Evolutionary conservation across 2,329 filamentous ascomycete species (phyloP), one percentile per base, ranked within the genome.

Genomic region (Claviceps paspali): DNA sequence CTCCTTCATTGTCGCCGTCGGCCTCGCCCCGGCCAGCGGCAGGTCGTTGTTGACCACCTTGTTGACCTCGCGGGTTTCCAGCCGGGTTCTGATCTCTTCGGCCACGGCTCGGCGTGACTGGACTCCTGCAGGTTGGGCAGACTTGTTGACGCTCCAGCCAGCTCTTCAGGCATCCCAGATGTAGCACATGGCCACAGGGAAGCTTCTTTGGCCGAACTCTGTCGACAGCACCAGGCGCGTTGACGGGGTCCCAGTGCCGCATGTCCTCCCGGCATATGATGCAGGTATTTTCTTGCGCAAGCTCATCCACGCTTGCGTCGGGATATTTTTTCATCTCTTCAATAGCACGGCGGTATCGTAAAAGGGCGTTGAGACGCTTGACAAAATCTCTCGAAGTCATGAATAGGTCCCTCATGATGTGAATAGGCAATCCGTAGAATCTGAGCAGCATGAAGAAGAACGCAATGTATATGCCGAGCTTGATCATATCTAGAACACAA

Each of bases 191-290:
- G 4, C 88, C 87, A 57, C 91, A 98, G 0, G 91, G 91, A 8
- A 98, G 70, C 60, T 94, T 96, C 65, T 98, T 98, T 6, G 91
- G 85, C 15, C 91, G 73, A 39, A 82, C 72, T 38, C 88, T 74
- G 52, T 96, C 86, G 41, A 92, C 79, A 39, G 81, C 68, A n/a
- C 74, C 79, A 67, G 47, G 73, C 63, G 54, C 73, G 61, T 60
- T 55, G 5, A 45, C 52, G 1, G 66, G 61, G 40, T 73, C 60
- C 82, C 85, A 94, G 2, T 80, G 76, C 24, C 75, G 74, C 91
- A 98, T 98, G 45, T 92, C 84, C 55, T 98, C 91, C 42, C 91
- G 77, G 57, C 91, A 98, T 38, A 98, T 94, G 48, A 98, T 98
- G 57, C 91, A 98, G 3, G 91, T 92, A 50, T 92, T 85, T 54